A percentile compares a stretch with the other conserved stretches of the same genome.
Conservation (phyloP, 805 yeast species). For the Kodamaea laetipori region DNA sequence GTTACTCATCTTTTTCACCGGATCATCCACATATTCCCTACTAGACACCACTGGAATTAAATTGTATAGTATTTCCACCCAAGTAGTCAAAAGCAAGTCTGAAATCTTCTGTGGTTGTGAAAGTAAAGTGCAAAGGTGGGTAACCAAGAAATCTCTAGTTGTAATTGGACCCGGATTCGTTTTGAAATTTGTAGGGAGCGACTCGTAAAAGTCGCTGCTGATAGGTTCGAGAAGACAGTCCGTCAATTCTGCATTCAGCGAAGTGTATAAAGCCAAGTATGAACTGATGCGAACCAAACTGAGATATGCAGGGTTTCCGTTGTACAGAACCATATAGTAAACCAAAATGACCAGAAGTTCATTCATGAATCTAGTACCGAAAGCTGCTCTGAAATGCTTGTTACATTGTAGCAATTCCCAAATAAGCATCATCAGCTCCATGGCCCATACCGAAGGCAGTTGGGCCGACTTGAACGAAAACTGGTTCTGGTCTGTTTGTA, state of each 20-base stretch:
- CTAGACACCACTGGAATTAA: constrained; percentile 43
- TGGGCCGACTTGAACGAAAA: constrained; percentile 13
- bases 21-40: constrained; percentile 19
- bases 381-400: constrained; percentile 47
- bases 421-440: constrained; percentile 60
- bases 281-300: constrained; percentile 52
- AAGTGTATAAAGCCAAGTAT: constrained; percentile 53
- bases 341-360: constrained; percentile 57
- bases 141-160: constrained; percentile 62
- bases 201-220: constrained; percentile 43
- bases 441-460: constrained; percentile 47
- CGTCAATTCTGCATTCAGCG: constrained; percentile 36
- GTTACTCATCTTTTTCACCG: constrained; percentile 29
- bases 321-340: constrained; percentile 57
- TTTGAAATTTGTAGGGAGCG: constrained; percentile 56
- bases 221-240: constrained; percentile 49
- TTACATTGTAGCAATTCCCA: constrained; percentile 84
- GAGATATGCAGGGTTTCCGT: constrained; percentile 35
- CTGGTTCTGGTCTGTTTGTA: constrained; percentile 13
- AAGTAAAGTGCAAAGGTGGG: constrained; percentile 47
- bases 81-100: constrained; percentile 40
- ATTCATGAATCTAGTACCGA: constrained; percentile 46
- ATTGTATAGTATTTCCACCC: constrained; percentile 64
- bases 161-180: constrained; percentile 47
- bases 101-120: constrained; percentile 3